Evolutionary conservation across 177 flowering plant genomes (phyloP).

Genomic region (Vitis hybrid): DNA sequence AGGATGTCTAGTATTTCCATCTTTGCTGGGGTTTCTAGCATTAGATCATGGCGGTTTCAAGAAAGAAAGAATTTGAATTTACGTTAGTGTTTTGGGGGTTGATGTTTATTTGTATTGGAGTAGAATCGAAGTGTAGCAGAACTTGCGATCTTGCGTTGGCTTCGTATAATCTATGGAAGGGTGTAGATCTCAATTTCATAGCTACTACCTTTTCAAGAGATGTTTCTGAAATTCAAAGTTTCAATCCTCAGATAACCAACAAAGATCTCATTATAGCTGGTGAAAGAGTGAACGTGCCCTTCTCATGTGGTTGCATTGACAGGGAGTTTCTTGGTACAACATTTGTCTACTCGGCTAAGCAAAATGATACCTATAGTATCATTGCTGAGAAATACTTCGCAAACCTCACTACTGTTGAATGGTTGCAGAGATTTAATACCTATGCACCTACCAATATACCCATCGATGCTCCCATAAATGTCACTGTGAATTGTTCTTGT

Average conservation of each 20-base stretch:
- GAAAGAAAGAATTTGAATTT: too few relatives aligned
- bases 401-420: slow-evolving; percentile 43
- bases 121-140: slow-evolving; percentile 33
- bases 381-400: slow-evolving; percentile 42
- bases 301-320: slow-evolving; percentile 58
- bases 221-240: slow-evolving; percentile 19
- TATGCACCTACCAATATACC: slow-evolving; percentile 39
- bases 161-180: slow-evolving; percentile 43
- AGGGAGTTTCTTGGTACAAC: slow-evolving; percentile 47
- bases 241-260: slow-evolving; percentile 38
- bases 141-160: slow-evolving; percentile 50
- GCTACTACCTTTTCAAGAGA: neutral
- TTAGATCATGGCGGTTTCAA: too few relatives aligned
- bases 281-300: slow-evolving; percentile 54
- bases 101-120: neutral
- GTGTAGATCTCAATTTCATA: slow-evolving; percentile 21
- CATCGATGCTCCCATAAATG: slow-evolving; percentile 36
- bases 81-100: too few relatives aligned
- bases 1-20: too few relatives aligned
- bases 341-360: slow-evolving; percentile 30
- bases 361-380: slow-evolving; percentile 42
- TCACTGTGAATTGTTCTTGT: slow-evolving; percentile 77
- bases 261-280: slow-evolving; percentile 27
- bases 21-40: too few relatives aligned
- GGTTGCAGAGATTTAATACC: slow-evolving; percentile 39